phyloP scores from a whole-genome alignment of 805 yeast species.

The Phaffomyces antillensis region DNA sequence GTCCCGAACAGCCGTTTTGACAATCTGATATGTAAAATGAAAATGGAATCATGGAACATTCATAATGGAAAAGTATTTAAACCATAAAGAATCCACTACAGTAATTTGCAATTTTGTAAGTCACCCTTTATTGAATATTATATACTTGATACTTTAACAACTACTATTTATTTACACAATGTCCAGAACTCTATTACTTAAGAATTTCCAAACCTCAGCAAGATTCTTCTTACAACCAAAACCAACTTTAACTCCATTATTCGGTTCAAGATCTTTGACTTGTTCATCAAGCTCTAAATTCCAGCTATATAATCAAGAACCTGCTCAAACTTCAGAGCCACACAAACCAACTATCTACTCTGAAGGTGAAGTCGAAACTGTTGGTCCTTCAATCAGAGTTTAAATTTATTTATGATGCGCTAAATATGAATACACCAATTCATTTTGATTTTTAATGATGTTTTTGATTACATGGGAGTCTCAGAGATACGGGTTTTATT shows the following conservation, averaged over 20 bases:
- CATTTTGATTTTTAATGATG: background rate
- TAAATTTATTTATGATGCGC: background rate
- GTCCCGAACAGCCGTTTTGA: slow-evolving; percentile 8
- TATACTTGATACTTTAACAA: too few species aligned
- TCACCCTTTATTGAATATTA: background rate
- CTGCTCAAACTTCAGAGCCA: slow-evolving; percentile 8
- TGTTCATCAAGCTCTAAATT: slow-evolving; percentile 12
- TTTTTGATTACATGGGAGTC: background rate
- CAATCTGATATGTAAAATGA: too few species aligned
- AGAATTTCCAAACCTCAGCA: slow-evolving; percentile 22
- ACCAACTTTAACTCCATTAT: slow-evolving; percentile 8
- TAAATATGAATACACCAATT: too few species aligned
- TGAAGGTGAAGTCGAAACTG: slow-evolving; percentile 26
- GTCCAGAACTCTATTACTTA: slow-evolving; percentile 16
- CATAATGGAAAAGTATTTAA: slow-evolving; percentile 1
- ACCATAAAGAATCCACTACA: background rate
- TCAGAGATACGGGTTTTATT: too few species aligned
- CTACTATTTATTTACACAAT: slow-evolving; percentile 3
- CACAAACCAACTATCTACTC: slow-evolving; percentile 24
- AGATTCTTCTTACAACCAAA: slow-evolving; percentile 16
- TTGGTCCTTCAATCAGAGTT: slow-evolving; percentile 23
- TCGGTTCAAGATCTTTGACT: slow-evolving; percentile 12
- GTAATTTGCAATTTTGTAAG: too few species aligned
- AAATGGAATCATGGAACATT: too few species aligned
- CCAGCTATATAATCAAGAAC: slow-evolving; percentile 20